A percentile compares a stretch with the other conserved stretches of the same genome.
These are phyloP conservation scores for Curvularia spicifera DNA, from an alignment of 2,329 filamentous ascomycete genomes.

Conservation along the genomic window DNA sequence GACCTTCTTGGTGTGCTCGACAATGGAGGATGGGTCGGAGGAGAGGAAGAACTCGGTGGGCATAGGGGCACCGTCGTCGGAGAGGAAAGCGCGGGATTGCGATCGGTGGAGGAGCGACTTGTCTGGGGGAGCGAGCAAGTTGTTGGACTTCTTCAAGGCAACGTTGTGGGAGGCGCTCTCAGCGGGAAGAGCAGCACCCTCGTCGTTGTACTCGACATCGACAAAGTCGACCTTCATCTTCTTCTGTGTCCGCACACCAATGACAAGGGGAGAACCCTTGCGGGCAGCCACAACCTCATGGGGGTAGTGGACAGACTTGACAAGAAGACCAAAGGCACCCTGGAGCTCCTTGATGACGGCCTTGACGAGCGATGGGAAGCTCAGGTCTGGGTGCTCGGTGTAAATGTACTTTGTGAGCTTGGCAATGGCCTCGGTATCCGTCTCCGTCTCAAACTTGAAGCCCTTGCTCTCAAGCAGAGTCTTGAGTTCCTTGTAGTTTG, in stretches of 20 bases:
- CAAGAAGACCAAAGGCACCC: slow-evolving; percentile 93
- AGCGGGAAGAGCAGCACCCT: slow-evolving; percentile 77
- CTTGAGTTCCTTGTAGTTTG: slow-evolving; percentile 99
- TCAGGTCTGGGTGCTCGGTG: slow-evolving; percentile 90
- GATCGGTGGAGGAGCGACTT: slow-evolving; percentile 98
- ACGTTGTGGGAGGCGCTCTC: slow-evolving; percentile 96
- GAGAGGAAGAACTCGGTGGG: slow-evolving; percentile 99
- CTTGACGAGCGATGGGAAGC: slow-evolving; percentile 96
- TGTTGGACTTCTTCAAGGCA: slow-evolving; percentile 81
- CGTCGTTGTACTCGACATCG: slow-evolving; percentile 95
- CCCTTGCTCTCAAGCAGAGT: slow-evolving; percentile 91
- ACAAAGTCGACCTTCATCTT: slow-evolving; percentile 99
- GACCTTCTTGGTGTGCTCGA: slow-evolving; percentile 99
- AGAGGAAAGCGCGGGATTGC: slow-evolving; percentile 98
- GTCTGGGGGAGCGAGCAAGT: slow-evolving; percentile 81
- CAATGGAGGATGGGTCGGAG: slow-evolving; percentile 95
- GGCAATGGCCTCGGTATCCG: slow-evolving; percentile 98
- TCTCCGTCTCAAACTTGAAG: slow-evolving; percentile 98
- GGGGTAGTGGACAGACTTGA: slow-evolving; percentile 98
- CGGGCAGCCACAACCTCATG: slow-evolving; percentile 97
- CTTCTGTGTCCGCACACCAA: slow-evolving; percentile 94
- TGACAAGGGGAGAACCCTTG: slow-evolving; percentile 96
- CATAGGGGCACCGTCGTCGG: slow-evolving; percentile 96
- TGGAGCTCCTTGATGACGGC: slow-evolving; percentile 98
- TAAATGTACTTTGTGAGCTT: slow-evolving; percentile 99